Evolutionary conservation across 2,329 filamentous ascomycete species (phyloP).

Genomic region (Ophiostoma angusticollis): DNA sequence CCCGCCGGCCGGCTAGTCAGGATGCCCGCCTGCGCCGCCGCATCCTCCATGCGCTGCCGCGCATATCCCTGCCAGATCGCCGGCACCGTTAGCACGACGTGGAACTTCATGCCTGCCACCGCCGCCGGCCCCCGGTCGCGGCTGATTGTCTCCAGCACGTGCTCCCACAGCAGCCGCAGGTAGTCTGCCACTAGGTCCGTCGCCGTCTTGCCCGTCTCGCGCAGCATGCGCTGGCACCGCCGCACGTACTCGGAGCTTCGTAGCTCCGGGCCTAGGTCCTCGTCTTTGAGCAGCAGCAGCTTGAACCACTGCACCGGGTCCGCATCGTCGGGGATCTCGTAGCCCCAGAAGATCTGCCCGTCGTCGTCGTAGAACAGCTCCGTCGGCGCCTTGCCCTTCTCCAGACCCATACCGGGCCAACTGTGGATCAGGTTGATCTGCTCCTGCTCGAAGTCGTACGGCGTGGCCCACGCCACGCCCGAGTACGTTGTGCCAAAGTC

Average conservation of each 20-base stretch:
- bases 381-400: slow-evolving; percentile 11
- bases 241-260: slow-evolving; percentile 6
- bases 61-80: slow-evolving; percentile 33
- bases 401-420: slow-evolving; percentile 14
- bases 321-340: slow-evolving; percentile 9
- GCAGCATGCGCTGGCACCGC: slow-evolving; percentile 6
- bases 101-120: slow-evolving; percentile 16
- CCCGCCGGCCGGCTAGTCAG: slow-evolving; percentile 16
- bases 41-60: slow-evolving; percentile 24
- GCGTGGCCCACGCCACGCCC: slow-evolving; percentile 11
- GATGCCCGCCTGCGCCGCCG: slow-evolving; percentile 25
- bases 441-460: slow-evolving; percentile 7
- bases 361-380: slow-evolving; percentile 9
- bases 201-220: slow-evolving; percentile 6
- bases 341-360: slow-evolving; percentile 10
- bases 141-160: slow-evolving; percentile 15
- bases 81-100: slow-evolving; percentile 30
- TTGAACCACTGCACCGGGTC: slow-evolving; percentile 13
- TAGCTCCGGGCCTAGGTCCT: slow-evolving; percentile 7
- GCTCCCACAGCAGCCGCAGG: slow-evolving; percentile 23
- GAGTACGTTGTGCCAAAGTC: slow-evolving; percentile 14
- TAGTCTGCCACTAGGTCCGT: slow-evolving; percentile 22
- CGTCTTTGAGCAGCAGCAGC: slow-evolving; percentile 10
- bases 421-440: slow-evolving; percentile 10
- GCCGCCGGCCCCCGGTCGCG: slow-evolving; percentile 14